Base-by-base conservation (phyloP, 2,329 filamentous ascomycete species). In the Trichoderma atroviride region DNA sequence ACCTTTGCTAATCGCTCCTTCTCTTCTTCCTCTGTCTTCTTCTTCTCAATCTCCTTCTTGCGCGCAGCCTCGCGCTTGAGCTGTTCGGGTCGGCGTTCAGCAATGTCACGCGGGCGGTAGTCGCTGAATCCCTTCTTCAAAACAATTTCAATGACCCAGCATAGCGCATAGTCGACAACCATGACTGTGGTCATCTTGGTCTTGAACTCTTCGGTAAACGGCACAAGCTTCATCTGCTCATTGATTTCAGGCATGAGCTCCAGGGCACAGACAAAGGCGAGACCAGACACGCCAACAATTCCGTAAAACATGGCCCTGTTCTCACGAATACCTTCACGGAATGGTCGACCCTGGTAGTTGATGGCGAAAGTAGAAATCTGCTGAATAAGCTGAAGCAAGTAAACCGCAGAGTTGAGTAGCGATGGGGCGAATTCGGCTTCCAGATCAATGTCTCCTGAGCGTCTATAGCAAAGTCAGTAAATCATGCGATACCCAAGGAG, bases 251-350 rank as follows among this genome's bases (percentile, higher is more conserved):
- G 96, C 60, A 98, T 86, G 76, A 99, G 93, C 80, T 99, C 96
- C 1, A 95, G 96, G 7, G 94, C 95, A 82, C 95, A 97, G 58
- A 91, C 91, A 81, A 99, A 98, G 6, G 96, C 95, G 35, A 99
- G 92, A 53, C 86, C 93, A 0, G 93, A 93, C 19, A 97, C 95
- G 73, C 92, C 91, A 52, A 99, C 84, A 68, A 99, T 93, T 70
- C 96, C 96, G 86, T 92, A 99, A 84, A 96, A 99, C 96, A 99
- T 99, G 79, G 93, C 94, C 80, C 90, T 92, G 85, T 99, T 99
- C 83, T 97, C 96, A 5, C 92, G 91, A 73, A 99, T 93, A 27
- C 92, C 92, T 82, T 99, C 96, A 70, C 96, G 92, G 91, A 99
- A 99, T 14, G 96, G 96, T 11, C 96, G 92, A 70, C 96, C 96